Conservation (phyloP, 164 flowering plant genomes). For the Liquidambar formosana region DNA sequence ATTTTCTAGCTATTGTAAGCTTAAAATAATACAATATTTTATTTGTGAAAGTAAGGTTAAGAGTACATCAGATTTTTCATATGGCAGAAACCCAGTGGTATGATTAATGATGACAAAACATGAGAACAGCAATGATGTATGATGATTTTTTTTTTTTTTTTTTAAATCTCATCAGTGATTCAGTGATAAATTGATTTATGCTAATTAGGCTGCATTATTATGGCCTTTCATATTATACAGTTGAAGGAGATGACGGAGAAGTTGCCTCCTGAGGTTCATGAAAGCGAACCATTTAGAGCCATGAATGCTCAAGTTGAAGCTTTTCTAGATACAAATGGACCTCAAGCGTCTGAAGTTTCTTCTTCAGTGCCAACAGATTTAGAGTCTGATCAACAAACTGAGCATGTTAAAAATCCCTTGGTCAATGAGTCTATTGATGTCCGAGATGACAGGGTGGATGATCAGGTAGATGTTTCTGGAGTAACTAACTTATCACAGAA, state of each 20-base stretch:
- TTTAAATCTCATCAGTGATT: no score
- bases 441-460: slow-evolving; percentile 18
- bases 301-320: slow-evolving; percentile 52
- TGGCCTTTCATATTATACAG: slow-evolving; percentile 34
- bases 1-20: no score
- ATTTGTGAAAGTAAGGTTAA: no score
- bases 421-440: slow-evolving; percentile 6
- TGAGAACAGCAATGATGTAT: no score
- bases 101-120: no score
- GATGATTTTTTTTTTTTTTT: no score
- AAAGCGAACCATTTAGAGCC: slow-evolving; percentile 40
- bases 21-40: no score
- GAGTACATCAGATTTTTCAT: no score
- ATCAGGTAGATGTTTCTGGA: slow-evolving; percentile 13
- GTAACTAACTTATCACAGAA: slow-evolving; percentile 12
- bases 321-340: slow-evolving; percentile 27
- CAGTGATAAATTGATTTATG: neutral
- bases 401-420: slow-evolving; percentile 14
- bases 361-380: slow-evolving; percentile 24
- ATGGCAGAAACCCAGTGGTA: no score
- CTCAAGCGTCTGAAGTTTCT: slow-evolving; percentile 20
- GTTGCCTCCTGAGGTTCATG: slow-evolving; percentile 57
- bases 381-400: slow-evolving; percentile 22
- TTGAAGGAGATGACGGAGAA: slow-evolving; percentile 55
- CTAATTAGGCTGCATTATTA: neutral